A percentile compares a stretch with the other conserved stretches of the same genome.
phyloP scores from a whole-genome alignment of 129 eudicot genomes.

The Heracleum sosnowskyi region DNA sequence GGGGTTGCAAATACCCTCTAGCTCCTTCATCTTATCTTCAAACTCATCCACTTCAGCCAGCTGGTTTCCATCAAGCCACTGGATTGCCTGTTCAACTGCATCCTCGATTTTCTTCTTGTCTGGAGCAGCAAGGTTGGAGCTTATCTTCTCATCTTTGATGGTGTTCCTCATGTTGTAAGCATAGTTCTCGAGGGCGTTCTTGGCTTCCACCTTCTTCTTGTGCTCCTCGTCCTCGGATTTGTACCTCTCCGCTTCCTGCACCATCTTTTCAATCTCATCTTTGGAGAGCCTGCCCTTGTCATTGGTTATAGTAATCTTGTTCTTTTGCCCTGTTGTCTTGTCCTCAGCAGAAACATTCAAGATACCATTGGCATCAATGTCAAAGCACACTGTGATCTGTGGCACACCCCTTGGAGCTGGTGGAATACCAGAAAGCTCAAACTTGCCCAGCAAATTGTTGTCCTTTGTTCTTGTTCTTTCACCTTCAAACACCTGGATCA shows the following conservation, averaged over 20 bases:
- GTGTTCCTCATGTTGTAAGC: conserved; percentile 56
- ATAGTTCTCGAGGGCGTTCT: conserved; percentile 42
- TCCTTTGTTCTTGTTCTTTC: conserved; percentile 46
- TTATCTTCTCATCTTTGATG: conserved; percentile 42
- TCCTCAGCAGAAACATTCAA: conserved; percentile 54
- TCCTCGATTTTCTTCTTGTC: conserved; percentile 59
- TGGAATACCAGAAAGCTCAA: conserved; percentile 48
- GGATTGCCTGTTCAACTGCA: conserved; percentile 40
- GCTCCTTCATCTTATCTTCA: conserved; percentile 52
- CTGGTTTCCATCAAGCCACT: conserved; percentile 53
- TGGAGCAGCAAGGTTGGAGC: conserved; percentile 27
- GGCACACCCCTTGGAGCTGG: conserved; percentile 66
- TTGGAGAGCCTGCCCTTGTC: conserved; percentile 52
- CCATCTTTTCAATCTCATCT: conserved; percentile 56
- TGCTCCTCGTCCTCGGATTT: conserved; percentile 52
- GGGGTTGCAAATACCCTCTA: conserved; percentile 43
- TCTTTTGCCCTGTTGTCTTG: conserved; percentile 54
- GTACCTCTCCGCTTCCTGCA: conserved; percentile 57
- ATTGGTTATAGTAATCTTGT: conserved; percentile 49
- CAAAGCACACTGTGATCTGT: conserved; percentile 48
- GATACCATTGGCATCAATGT: conserved; percentile 50
- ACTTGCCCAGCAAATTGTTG: conserved; percentile 49
- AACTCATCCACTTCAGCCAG: conserved; percentile 47
- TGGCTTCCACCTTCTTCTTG: conserved; percentile 52
- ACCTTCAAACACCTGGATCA: conserved; percentile 50